Conservation (phyloP, 768 basidiomycete genomes). For the Megacollybia marginata region DNA sequence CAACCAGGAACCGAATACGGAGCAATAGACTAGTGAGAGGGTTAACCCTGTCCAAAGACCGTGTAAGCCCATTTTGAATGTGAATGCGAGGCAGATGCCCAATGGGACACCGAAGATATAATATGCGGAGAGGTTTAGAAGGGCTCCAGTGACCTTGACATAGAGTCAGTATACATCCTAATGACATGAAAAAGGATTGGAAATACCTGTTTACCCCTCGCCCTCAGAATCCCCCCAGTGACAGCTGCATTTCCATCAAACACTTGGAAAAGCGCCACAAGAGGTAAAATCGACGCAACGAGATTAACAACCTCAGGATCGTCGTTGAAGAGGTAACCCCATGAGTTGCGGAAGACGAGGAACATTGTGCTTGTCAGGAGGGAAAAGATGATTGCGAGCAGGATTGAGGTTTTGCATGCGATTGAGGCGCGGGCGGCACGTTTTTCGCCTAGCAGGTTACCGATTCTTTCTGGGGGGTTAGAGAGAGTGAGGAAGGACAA, state of each 20-base stretch:
- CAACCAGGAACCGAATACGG: slow-evolving; percentile 45
- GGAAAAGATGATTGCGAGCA: slow-evolving; percentile 60
- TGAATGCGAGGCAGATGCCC: slow-evolving; percentile 74
- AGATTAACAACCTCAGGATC: slow-evolving; percentile 52
- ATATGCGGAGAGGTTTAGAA: slow-evolving; percentile 39
- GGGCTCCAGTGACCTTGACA: neutral
- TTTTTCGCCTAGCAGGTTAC: slow-evolving; percentile 81
- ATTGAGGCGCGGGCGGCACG: slow-evolving; percentile 67
- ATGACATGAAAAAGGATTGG: neutral
- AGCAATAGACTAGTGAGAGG: slow-evolving; percentile 50
- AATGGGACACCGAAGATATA: slow-evolving; percentile 81
- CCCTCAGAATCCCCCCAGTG: slow-evolving; percentile 72
- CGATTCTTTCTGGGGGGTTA: slow-evolving; percentile 44
- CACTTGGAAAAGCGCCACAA: slow-evolving; percentile 77
- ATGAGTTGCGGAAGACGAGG: slow-evolving; percentile 52
- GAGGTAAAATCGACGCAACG: slow-evolving; percentile 65
- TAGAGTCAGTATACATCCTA: neutral
- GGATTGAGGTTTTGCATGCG: slow-evolving; percentile 55
- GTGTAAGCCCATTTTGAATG: slow-evolving; percentile 42
- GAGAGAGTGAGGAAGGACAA: neutral
- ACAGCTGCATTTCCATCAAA: slow-evolving; percentile 74
- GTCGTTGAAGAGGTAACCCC: slow-evolving; percentile 71
- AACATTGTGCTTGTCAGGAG: slow-evolving; percentile 54
- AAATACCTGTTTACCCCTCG: slow-evolving; percentile 59
- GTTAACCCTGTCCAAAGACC: slow-evolving; percentile 88